Evolutionary conservation across 2,329 filamentous ascomycete species (phyloP).

Genomic region (Coniella vitis): DNA sequence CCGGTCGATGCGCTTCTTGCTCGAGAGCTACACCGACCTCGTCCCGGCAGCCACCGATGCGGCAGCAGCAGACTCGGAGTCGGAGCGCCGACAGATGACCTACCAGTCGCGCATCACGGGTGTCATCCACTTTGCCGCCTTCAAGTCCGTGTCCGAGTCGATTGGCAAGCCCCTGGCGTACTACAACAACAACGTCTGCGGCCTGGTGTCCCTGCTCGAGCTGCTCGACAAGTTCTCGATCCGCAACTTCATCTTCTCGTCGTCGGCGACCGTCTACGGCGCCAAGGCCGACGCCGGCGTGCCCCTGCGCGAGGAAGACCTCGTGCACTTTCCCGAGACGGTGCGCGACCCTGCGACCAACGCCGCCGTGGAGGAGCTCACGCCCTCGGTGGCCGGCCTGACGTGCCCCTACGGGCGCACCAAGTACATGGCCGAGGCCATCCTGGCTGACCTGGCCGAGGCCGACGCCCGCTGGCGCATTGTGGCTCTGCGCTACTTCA

Average conservation of each 20-base stretch:
- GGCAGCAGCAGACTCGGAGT: background rate
- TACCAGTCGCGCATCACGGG: constrained; percentile 46
- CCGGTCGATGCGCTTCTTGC: constrained; percentile 29
- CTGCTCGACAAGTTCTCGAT: constrained; percentile 52
- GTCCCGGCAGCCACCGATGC: constrained; percentile 3
- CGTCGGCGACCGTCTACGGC: constrained; percentile 62
- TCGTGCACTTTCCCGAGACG: constrained; percentile 43
- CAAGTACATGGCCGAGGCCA: constrained; percentile 63
- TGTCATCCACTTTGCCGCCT: constrained; percentile 64
- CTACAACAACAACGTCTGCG: constrained; percentile 62
- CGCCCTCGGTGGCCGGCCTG: constrained; percentile 42
- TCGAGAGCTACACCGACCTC: constrained; percentile 28
- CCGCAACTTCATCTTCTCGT: constrained; percentile 62
- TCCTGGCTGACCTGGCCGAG: constrained; percentile 53
- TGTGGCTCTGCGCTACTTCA: constrained; percentile 60
- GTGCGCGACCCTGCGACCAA: constrained; percentile 32
- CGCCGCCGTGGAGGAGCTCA: constrained; percentile 19
- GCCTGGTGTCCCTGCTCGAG: constrained; percentile 52
- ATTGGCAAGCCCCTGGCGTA: constrained; percentile 55
- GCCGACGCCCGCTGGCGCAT: constrained; percentile 57
- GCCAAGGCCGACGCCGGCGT: constrained; percentile 42
- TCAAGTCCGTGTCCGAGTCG: constrained; percentile 60
- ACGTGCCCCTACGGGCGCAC: constrained; percentile 61
- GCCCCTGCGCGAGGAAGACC: constrained; percentile 49
- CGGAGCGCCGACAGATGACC: constrained; percentile 12